phyloP scores from a whole-genome alignment of 768 basidiomycete species.

The Pleurotus ostreatus region DNA sequence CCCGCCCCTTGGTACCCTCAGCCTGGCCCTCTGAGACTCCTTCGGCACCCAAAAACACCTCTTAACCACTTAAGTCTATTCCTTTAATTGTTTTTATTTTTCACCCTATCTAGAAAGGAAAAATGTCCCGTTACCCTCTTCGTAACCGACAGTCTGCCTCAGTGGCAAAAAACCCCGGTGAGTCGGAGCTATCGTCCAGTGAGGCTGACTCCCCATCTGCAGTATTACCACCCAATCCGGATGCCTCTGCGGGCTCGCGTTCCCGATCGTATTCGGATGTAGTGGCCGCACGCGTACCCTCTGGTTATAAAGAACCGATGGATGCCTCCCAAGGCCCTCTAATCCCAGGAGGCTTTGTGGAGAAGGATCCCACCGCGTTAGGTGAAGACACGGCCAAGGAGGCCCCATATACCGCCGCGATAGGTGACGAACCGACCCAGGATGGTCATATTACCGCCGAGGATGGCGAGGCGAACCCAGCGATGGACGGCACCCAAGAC shows the following conservation, averaged over 20 bases:
- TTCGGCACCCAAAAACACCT: too few relatives aligned
- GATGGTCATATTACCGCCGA: neutral
- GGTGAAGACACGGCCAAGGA: neutral
- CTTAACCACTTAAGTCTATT: too few relatives aligned
- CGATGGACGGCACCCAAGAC: too few relatives aligned
- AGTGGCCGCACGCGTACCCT: neutral
- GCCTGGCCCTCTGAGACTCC: neutral
- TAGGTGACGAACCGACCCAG: neutral
- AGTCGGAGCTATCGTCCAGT: neutral
- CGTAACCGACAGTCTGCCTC: neutral
- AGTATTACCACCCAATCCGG: neutral
- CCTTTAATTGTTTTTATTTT: too few relatives aligned
- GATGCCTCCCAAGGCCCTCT: neutral
- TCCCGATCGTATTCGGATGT: neutral
- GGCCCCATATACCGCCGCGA: neutral
- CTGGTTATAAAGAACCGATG: neutral
- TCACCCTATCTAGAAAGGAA: neutral
- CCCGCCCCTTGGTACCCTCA: neutral
- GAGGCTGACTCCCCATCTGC: neutral
- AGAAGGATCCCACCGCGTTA: neutral
- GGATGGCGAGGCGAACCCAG: neutral
- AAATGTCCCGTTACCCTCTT: neutral
- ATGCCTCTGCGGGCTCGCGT: neutral
- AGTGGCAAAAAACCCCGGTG: neutral
- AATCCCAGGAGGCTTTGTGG: too few relatives aligned